Evolutionary conservation across 2,329 filamentous ascomycete species (phyloP).

Genomic region (Emmonsia crescens): DNA sequence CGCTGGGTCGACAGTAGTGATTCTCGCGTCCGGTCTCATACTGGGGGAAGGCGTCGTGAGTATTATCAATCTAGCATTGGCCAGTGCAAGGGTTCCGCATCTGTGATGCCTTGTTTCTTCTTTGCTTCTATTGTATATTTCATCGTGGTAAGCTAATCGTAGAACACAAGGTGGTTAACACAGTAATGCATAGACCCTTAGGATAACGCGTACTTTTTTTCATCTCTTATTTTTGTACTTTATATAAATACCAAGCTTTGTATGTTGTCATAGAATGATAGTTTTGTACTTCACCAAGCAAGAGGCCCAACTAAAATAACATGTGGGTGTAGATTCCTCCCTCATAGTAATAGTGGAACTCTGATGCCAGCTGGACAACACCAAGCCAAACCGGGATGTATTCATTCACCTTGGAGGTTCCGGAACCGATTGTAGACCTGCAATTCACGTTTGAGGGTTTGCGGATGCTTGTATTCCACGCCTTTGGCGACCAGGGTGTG

Average conservation of each 20-base stretch:
- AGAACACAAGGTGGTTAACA: too few relatives aligned
- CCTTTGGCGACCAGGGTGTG: constrained; percentile 5
- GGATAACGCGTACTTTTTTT: too few relatives aligned
- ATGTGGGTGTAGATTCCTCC: constrained; percentile 1
- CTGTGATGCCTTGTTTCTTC: constrained; percentile 24
- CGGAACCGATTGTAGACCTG: background rate
- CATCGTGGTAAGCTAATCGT: too few relatives aligned
- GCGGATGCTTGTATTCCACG: background rate
- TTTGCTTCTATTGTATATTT: background rate
- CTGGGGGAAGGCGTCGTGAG: constrained; percentile 85
- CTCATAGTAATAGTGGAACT: constrained; percentile 3
- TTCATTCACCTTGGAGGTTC: constrained; percentile 2
- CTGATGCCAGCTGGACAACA: background rate
- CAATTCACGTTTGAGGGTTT: background rate
- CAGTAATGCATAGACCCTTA: too few relatives aligned
- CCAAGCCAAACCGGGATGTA: constrained; percentile 2
- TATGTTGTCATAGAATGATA: too few relatives aligned
- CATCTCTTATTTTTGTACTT: too few relatives aligned
- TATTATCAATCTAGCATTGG: constrained; percentile 76
- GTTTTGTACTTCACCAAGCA: too few relatives aligned
- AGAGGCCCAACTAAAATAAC: constrained; percentile 7
- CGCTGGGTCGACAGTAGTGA: constrained; percentile 59
- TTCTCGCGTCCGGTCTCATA: constrained; percentile 84
- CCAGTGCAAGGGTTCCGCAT: constrained; percentile 66
- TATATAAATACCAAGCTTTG: too few relatives aligned